A percentile compares a stretch with the other conserved stretches of the same genome.
Conservation (phyloP, 2,329 filamentous ascomycete species). For the Rutstroemia sp. region DNA sequence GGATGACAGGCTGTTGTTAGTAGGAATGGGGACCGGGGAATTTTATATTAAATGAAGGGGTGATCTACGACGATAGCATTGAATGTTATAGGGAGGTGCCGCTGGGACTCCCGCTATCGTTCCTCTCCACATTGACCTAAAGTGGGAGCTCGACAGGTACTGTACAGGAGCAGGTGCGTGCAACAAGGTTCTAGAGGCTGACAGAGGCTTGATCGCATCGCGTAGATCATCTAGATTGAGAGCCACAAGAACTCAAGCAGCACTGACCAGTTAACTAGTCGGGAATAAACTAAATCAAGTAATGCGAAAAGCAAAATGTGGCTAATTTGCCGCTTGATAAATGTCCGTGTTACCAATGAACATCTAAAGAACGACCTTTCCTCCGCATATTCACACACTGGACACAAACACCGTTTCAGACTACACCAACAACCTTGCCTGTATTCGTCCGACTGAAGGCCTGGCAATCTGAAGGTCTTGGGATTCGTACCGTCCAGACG, state of each 20-base stretch:
- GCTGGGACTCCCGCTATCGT: not conserved
- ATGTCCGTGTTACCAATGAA: slow-evolving; percentile 4
- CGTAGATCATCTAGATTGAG: not conserved
- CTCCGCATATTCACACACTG: not conserved
- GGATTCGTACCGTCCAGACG: too few species aligned
- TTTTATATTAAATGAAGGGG: slow-evolving; percentile 1
- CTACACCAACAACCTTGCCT: not conserved
- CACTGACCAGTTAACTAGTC: too few species aligned
- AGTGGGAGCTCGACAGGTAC: too few species aligned
- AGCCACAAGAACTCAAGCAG: too few species aligned
- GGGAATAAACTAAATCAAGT: not conserved
- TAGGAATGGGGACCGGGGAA: not conserved
- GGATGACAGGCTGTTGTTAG: not conserved
- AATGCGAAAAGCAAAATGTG: not conserved
- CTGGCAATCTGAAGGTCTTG: not conserved
- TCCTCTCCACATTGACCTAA: not conserved
- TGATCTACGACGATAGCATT: too few species aligned
- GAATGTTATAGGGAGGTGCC: too few species aligned
- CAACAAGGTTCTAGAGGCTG: not conserved
- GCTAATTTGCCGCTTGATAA: slow-evolving; percentile 1
- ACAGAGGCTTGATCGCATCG: not conserved
- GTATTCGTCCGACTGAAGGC: not conserved
- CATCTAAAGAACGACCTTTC: not conserved
- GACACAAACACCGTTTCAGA: slow-evolving; percentile 1
- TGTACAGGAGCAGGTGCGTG: too few species aligned